Percentiles rank a stretch among this genome's conserved stretches.
These are phyloP conservation scores for Strigomonas culicis DNA, from an alignment of 208 protist species.

Conservation along the genomic window DNA sequence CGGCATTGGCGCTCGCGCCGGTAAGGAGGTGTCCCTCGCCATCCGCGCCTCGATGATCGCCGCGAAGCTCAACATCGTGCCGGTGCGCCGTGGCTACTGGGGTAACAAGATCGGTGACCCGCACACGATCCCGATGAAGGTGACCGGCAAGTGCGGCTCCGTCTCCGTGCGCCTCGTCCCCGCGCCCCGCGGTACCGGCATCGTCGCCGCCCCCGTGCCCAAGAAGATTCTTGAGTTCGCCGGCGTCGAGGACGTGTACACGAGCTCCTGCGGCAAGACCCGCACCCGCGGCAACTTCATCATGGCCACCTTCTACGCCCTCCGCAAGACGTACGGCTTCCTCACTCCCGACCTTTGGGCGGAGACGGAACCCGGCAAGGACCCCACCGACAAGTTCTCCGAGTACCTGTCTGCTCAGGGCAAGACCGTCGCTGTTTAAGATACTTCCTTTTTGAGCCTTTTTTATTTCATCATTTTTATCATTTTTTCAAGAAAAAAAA, in stretches of 20 bases:
- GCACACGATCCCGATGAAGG: conserved; percentile 99
- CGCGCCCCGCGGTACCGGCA: conserved; percentile 98
- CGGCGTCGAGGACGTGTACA: conserved; percentile 99
- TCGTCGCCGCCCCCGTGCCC: conserved; percentile 97
- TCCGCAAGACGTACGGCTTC: conserved; percentile 97
- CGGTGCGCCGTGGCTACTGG: conserved; percentile 99
- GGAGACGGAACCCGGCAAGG: conserved; percentile 74
- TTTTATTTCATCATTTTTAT: conserved; percentile 16
- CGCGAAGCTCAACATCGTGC: conserved; percentile 98
- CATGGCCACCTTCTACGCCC: conserved; percentile 98
- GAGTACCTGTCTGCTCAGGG: conserved; percentile 61
- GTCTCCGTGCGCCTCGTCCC: conserved; percentile 97
- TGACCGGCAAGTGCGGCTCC: conserved; percentile 99
- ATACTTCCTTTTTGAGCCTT: conserved; percentile 17
- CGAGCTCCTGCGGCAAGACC: conserved; percentile 95
- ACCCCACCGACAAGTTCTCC: conserved; percentile 93
- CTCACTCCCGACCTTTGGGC: conserved; percentile 99
- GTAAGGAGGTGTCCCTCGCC: conserved; percentile 99
- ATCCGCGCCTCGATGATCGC: conserved; percentile 98
- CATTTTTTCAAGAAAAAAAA: conserved; percentile 3
- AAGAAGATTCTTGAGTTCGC: conserved; percentile 99
- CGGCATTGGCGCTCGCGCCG: conserved; percentile 98
- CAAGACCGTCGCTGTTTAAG: conserved; percentile 30
- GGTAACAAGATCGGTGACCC: conserved; percentile 98
- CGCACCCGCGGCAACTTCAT: conserved; percentile 99